Conservation (phyloP, 2,329 filamentous ascomycete species). For the Capronia epimyces region DNA sequence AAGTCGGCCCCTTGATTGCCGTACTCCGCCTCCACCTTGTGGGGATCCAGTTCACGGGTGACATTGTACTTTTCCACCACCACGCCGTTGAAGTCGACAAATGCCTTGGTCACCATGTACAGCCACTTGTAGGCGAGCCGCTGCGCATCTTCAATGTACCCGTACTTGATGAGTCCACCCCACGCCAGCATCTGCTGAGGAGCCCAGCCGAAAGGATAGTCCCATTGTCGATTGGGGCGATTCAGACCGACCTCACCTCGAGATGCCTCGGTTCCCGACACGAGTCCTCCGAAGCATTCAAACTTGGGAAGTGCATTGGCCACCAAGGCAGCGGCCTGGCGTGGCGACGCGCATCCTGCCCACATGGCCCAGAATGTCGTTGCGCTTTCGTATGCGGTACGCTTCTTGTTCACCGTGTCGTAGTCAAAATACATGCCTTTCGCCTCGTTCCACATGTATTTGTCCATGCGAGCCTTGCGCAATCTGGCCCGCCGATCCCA, state of each 20-base stretch:
- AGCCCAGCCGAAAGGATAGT: conserved; percentile 97
- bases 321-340: conserved; percentile 80
- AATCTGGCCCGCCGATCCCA: conserved; percentile 88
- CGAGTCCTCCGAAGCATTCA: conserved; percentile 78
- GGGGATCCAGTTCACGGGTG: conserved; percentile 79
- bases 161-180: conserved; percentile 86
- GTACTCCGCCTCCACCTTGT: conserved; percentile 93
- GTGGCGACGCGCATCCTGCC: conserved; percentile 80
- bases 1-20: conserved; percentile 95
- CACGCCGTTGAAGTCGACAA: conserved; percentile 96
- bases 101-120: conserved; percentile 97
- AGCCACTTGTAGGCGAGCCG: conserved; percentile 92
- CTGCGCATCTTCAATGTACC: conserved; percentile 84
- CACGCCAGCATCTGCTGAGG: conserved; percentile 98
- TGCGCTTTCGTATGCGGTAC: conserved; percentile 78
- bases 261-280: conserved; percentile 84
- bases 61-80: conserved; percentile 99
- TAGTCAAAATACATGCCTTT: conserved; percentile 98
- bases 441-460: conserved; percentile 86
- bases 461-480: conserved; percentile 80
- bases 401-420: conserved; percentile 73
- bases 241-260: conserved; percentile 73
- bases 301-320: conserved; percentile 76
- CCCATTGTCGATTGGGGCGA: conserved; percentile 94
- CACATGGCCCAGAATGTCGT: conserved; percentile 98